A percentile compares a stretch with the other conserved stretches of the same genome.
These are phyloP conservation scores for Dichotomocladium elegans DNA, from an alignment of 371 early-diverging fungal genomes.

Conservation along the genomic window DNA sequence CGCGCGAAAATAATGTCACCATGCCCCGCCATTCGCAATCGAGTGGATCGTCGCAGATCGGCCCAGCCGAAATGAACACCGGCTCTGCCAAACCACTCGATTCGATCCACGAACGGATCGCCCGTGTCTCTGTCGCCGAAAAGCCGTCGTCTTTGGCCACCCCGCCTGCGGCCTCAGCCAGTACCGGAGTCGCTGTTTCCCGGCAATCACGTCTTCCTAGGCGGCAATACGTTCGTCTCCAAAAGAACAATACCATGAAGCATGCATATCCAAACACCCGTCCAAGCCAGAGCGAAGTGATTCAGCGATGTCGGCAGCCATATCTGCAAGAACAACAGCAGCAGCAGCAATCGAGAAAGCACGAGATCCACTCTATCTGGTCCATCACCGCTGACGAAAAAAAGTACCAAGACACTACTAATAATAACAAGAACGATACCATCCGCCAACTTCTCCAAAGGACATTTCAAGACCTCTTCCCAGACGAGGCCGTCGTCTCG, in stretches of 20 bases:
- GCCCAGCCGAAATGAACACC: too few species aligned
- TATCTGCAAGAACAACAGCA: neutral
- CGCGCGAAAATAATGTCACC: too few species aligned
- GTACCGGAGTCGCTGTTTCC: neutral
- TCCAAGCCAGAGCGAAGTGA: slow-evolving; percentile 3
- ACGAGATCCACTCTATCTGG: slow-evolving; percentile 3
- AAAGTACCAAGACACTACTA: neutral
- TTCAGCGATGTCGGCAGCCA: neutral
- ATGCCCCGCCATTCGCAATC: too few species aligned
- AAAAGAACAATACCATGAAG: neutral
- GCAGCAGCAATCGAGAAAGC: neutral
- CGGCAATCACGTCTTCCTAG: neutral
- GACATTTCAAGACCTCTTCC: neutral
- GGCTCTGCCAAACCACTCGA: too few species aligned
- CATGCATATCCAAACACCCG: neutral
- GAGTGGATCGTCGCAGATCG: too few species aligned
- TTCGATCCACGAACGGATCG: slow-evolving; percentile 3
- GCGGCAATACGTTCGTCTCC: neutral
- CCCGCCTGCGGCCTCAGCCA: neutral
- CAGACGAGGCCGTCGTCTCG: neutral
- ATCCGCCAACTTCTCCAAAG: neutral
- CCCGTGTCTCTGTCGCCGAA: neutral
- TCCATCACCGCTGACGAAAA: neutral
- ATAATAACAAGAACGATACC: neutral
- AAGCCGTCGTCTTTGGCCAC: neutral